phyloP scores from a whole-genome alignment of 78 protist genomes.

The Chrysochromulina parva region DNA sequence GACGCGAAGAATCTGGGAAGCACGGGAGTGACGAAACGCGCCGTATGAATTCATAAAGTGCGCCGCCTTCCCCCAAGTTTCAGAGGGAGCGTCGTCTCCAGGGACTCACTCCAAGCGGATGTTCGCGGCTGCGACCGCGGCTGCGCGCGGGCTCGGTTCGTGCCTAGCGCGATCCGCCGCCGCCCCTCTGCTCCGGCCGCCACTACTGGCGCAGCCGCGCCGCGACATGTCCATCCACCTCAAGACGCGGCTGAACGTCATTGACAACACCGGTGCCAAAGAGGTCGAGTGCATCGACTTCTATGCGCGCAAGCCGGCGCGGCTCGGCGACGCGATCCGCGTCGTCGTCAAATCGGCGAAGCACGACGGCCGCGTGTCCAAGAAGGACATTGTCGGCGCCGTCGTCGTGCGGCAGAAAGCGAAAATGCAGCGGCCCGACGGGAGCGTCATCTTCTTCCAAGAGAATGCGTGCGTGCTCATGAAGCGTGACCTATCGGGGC shows the following conservation, averaged over 20 bases:
- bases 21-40: too few relatives aligned
- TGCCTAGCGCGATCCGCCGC: too few relatives aligned
- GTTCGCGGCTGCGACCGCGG: too few relatives aligned
- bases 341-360: not conserved
- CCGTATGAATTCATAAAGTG: too few relatives aligned
- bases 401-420: not conserved
- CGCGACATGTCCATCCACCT: not conserved
- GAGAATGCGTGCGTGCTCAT: not conserved
- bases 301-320: not conserved
- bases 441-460: not conserved
- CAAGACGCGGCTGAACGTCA: not conserved
- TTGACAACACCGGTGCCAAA: not conserved
- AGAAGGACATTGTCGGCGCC: conserved; percentile 5
- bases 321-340: not conserved
- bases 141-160: too few relatives aligned
- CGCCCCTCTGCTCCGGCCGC: too few relatives aligned
- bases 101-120: too few relatives aligned
- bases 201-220: too few relatives aligned
- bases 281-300: not conserved
- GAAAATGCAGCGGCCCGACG: not conserved
- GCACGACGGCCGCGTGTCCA: not conserved
- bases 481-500: conserved; percentile 1
- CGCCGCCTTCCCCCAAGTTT: too few relatives aligned
- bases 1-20: too few relatives aligned
- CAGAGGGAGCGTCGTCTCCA: too few relatives aligned